Evolutionary conservation across 805 yeast genomes (phyloP), one percentile per base, ranked within the genome.

Genomic region (Ogataea nitratoaversa): DNA sequence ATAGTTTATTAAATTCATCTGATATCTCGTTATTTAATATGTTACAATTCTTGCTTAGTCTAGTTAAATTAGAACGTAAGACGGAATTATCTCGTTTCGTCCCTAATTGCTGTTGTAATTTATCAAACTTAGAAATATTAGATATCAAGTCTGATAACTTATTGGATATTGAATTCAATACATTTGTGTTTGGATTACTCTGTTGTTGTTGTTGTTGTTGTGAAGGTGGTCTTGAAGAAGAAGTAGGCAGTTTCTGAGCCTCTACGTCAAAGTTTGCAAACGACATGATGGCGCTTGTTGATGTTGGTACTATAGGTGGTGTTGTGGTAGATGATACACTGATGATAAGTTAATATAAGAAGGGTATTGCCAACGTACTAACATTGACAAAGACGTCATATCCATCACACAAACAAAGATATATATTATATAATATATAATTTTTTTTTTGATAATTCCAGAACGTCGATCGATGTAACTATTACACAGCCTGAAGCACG

Each of bases 241-340:
- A 23, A 23, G 30, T 36, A 34, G 30, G 22, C 20, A 16, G 17
- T 33, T 50, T 63, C 46, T 75, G 79, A 1, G 79, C 74, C 52
- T 75, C 79, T 11, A 68, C 38, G 51, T 74, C 79, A 44, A 62
- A 64, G 40, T 72, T 71, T 30, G 79, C 79, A 63, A 75, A 75
- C 12, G 81, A 75, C 81, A 75, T 75, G 19, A 20, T 32, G n/a
- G 12, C n/a, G n/a, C n/a, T n/a, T n/a, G n/a, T n/a, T n/a, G n/a
- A n/a, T n/a, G n/a, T n/a, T n/a, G n/a, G n/a, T n/a, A n/a, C n/a
- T n/a, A n/a, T n/a, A n/a, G n/a, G n/a, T n/a, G n/a, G n/a, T n/a
- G n/a, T n/a, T n/a, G n/a, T n/a, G n/a, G n/a, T n/a, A n/a, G n/a
- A n/a, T n/a, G n/a, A n/a, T n/a, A n/a, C n/a, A n/a, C n/a, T n/a